Evolutionary conservation across 192 early-diverging fungal genomes (phyloP).

Genomic region (Endogone sp.): DNA sequence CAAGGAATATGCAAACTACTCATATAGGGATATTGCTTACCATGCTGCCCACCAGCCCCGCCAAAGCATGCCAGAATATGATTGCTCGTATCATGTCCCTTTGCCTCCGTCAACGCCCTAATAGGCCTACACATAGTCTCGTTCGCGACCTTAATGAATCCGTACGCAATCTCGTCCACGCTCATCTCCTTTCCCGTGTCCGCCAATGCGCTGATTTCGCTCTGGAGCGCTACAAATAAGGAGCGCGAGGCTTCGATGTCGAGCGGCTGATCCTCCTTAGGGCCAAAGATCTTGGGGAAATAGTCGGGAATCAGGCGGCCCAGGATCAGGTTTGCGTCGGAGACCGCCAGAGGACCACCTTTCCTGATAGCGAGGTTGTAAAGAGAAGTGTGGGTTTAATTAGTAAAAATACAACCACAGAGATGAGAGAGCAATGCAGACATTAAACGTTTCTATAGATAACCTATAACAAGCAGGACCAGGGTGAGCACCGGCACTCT

Average conservation of each 20-base stretch:
- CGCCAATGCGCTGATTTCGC: conserved; percentile 56
- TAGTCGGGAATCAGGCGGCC: conserved; percentile 80
- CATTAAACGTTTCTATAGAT: not conserved
- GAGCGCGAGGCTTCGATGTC: conserved; percentile 57
- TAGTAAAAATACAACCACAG: not conserved
- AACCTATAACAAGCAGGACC: conserved; percentile 92
- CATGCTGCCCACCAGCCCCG: conserved; percentile 93
- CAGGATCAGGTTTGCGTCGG: conserved; percentile 91
- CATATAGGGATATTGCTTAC: conserved; percentile 1
- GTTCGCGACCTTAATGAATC: conserved; percentile 94
- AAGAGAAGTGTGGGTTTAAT: not conserved
- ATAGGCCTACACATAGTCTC: conserved; percentile 97
- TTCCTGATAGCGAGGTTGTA: conserved; percentile 42
- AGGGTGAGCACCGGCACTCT: conserved; percentile 90
- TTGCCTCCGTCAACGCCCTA: conserved; percentile 86
- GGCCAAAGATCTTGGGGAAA: conserved; percentile 96
- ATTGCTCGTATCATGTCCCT: conserved; percentile 80
- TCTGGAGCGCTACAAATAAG: conserved; percentile 64
- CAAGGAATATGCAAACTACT: not conserved
- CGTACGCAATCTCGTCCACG: conserved; percentile 86
- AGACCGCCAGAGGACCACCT: conserved; percentile 89
- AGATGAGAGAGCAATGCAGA: not conserved
- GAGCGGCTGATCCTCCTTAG: conserved; percentile 73
- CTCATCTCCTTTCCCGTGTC: conserved; percentile 47
- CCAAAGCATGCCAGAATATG: conserved; percentile 93